phyloP scores from a whole-genome alignment of 1,284 basidiomycete genomes.

The Amylostereum areolatum region DNA sequence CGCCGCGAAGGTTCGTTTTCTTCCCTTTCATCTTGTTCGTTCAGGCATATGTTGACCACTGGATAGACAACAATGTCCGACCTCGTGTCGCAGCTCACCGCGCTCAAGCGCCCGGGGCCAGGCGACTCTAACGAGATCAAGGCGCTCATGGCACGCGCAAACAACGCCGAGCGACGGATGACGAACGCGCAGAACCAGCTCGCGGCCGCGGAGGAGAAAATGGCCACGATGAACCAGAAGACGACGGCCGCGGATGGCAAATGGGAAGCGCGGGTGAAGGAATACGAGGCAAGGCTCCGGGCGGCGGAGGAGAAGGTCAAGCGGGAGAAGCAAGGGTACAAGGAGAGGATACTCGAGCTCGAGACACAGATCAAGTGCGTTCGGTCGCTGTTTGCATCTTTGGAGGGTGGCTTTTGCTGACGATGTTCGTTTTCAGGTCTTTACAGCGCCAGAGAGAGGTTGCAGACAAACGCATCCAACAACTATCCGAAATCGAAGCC shows the following conservation, averaged over 20 bases:
- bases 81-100: conserved; percentile 67
- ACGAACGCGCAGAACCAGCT: conserved; percentile 82
- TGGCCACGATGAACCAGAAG: conserved; percentile 68
- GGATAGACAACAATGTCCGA: conserved; percentile 69
- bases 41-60: background rate
- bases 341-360: conserved; percentile 73
- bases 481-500: conserved; percentile 51
- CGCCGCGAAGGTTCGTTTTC: conserved; percentile 58
- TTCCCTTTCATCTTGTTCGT: background rate
- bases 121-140: conserved; percentile 69
- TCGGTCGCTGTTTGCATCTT: conserved; percentile 2
- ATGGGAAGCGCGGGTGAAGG: conserved; percentile 90
- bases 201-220: conserved; percentile 74
- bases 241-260: conserved; percentile 69
- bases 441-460: conserved; percentile 66
- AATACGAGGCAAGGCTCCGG: conserved; percentile 81
- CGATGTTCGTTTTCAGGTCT: conserved; percentile 35
- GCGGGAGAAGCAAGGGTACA: conserved; percentile 90
- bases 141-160: conserved; percentile 65
- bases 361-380: conserved; percentile 67
- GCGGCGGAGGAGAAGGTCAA: conserved; percentile 93
- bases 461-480: conserved; percentile 61
- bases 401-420: conserved; percentile 4
- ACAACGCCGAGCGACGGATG: conserved; percentile 78
- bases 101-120: conserved; percentile 59